Conservation (phyloP, 2,329 filamentous ascomycete species). For the Aspergillus luchuensis region DNA sequence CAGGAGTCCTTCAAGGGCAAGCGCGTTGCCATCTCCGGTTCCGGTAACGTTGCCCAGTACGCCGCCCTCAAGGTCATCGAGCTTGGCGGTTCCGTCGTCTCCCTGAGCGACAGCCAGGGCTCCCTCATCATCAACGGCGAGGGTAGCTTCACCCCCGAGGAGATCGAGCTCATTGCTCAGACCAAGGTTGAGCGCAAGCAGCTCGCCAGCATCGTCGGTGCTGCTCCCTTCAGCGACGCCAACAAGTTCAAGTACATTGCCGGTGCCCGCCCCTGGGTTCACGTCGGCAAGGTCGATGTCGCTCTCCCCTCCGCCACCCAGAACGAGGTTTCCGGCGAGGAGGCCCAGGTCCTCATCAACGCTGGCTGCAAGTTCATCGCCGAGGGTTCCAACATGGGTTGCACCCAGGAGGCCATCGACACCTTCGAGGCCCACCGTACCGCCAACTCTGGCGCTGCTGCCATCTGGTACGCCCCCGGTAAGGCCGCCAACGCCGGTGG, state of each 20-base stretch:
- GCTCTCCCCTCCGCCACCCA: conserved; percentile 92
- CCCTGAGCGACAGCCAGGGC: conserved; percentile 90
- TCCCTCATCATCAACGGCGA: conserved; percentile 73
- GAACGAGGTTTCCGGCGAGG: conserved; percentile 93
- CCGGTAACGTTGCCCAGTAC: conserved; percentile 97
- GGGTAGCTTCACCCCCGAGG: conserved; percentile 71
- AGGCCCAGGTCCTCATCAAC: conserved; percentile 78
- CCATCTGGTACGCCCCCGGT: conserved; percentile 94
- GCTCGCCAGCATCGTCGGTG: conserved; percentile 70
- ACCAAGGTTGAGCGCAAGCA: conserved; percentile 87
- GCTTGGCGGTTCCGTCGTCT: conserved; percentile 89
- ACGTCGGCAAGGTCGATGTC: conserved; percentile 86
- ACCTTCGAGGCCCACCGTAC: conserved; percentile 79
- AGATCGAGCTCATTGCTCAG: conserved; percentile 75
- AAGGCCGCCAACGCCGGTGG: conserved; percentile 98
- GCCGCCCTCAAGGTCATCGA: conserved; percentile 95
- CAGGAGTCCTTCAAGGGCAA: conserved; percentile 86
- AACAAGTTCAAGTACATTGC: conserved; percentile 81
- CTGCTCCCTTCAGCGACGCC: conserved; percentile 55
- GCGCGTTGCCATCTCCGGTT: conserved; percentile 92
- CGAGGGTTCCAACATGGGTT: conserved; percentile 99
- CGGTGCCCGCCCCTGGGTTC: conserved; percentile 85
- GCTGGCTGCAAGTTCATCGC: conserved; percentile 82
- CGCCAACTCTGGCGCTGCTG: conserved; percentile 62
- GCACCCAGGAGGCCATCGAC: conserved; percentile 92